phyloP scores from a whole-genome alignment of 202 grass and related monocot genomes.

The Hordeum pubiflorum region DNA sequence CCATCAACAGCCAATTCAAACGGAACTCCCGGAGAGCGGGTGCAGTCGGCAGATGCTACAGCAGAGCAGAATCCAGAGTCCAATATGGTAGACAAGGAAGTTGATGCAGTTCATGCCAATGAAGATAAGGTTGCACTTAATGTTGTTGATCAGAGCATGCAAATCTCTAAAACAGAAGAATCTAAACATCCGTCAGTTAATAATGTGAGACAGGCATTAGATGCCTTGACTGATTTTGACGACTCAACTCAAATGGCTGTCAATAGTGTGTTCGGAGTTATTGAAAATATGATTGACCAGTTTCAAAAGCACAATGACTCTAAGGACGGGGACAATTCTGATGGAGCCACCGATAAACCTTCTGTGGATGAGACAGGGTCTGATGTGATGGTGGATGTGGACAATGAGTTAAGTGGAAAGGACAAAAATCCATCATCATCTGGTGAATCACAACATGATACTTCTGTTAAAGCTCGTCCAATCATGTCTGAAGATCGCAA shows the following conservation, averaged over 20 bases:
- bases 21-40: conserved; percentile 32
- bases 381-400: not conserved
- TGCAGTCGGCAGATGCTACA: conserved; percentile 36
- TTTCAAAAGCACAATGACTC: conserved; percentile 57
- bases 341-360: conserved; percentile 10
- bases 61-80: conserved; percentile 41
- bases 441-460: conserved; percentile 29
- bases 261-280: conserved; percentile 85
- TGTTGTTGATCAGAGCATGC: conserved; percentile 38
- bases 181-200: conserved; percentile 43
- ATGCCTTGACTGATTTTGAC: conserved; percentile 96
- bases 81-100: conserved; percentile 40
- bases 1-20: conserved; percentile 31
- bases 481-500: not conserved
- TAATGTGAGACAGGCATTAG: conserved; percentile 69
- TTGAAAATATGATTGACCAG: conserved; percentile 91
- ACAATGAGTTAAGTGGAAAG: conserved; percentile 28
- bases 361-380: conserved; percentile 13
- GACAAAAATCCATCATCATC: conserved; percentile 13
- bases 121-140: conserved; percentile 51
- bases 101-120: conserved; percentile 32
- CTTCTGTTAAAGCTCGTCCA: conserved; percentile 23
- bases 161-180: conserved; percentile 51
- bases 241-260: conserved; percentile 95
- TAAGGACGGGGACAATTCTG: conserved; percentile 27